Conservation (phyloP, 495 filamentous ascomycete species). For the Cairneyella variabilis region DNA sequence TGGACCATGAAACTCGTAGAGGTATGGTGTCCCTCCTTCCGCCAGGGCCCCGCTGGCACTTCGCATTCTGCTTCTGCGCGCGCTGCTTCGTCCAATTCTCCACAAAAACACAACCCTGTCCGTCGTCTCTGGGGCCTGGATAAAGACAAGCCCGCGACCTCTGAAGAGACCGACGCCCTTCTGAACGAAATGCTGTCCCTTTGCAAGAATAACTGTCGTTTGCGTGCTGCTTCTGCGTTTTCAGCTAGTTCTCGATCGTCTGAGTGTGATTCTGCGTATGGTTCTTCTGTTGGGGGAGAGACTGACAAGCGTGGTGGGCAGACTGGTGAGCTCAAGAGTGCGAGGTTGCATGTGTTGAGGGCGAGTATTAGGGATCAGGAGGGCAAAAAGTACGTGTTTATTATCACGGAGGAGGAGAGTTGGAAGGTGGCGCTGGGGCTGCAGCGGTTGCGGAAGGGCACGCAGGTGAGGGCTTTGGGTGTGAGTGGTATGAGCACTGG, state of each 20-base stretch:
- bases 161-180: conserved; percentile 61
- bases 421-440: conserved; percentile 91
- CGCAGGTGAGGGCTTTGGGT: conserved; percentile 63
- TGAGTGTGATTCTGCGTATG: conserved; percentile 32
- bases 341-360: conserved; percentile 71
- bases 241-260: conserved; percentile 30
- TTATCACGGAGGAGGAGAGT: conserved; percentile 75
- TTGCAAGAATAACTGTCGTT: conserved; percentile 60
- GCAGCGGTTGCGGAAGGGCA: conserved; percentile 66
- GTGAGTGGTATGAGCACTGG: conserved; percentile 53
- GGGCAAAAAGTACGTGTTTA: conserved; percentile 76
- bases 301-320: conserved; percentile 29
- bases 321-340: conserved; percentile 48
- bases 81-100: conserved; percentile 17
- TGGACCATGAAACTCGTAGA: conserved; percentile 94
- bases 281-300: conserved; percentile 25
- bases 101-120: conserved; percentile 26
- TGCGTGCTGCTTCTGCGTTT: conserved; percentile 27
- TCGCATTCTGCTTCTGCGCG: conserved; percentile 32
- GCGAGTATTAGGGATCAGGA: conserved; percentile 82
- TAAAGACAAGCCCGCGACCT: conserved; percentile 37
- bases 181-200: conserved; percentile 52
- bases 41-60: conserved; percentile 34
- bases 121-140: conserved; percentile 30
- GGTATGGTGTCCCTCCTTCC: conserved; percentile 67